phyloP scores from a whole-genome alignment of 192 early-diverging fungal genomes.

The Chytriomyces sp. region DNA sequence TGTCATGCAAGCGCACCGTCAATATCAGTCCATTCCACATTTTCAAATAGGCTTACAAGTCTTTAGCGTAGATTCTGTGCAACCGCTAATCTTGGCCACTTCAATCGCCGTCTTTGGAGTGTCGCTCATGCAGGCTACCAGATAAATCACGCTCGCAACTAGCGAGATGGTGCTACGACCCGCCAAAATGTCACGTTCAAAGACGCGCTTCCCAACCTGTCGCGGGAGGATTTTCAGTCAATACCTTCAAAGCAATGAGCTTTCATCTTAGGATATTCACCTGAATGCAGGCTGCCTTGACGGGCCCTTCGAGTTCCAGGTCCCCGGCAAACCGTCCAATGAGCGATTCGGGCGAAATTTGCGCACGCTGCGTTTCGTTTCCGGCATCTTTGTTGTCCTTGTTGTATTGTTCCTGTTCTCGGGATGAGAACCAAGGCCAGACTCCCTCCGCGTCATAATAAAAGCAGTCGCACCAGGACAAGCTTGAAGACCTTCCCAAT shows the following conservation, averaged over 20 bases:
- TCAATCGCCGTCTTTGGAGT: constrained; percentile 71
- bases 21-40: background rate
- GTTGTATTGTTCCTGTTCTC: constrained; percentile 7
- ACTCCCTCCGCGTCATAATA: too few relatives aligned
- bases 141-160: constrained; percentile 89
- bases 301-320: constrained; percentile 65
- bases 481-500: constrained; percentile 84
- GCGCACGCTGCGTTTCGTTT: constrained; percentile 48
- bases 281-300: constrained; percentile 72
- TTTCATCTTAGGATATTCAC: constrained; percentile 39
- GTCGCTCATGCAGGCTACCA: constrained; percentile 72
- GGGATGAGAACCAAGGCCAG: too few relatives aligned
- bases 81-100: constrained; percentile 83
- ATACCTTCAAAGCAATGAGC: background rate
- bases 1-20: background rate
- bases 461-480: constrained; percentile 43
- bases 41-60: constrained; percentile 42
- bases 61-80: constrained; percentile 93
- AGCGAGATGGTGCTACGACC: constrained; percentile 91
- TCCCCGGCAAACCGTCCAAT: constrained; percentile 78
- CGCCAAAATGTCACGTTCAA: constrained; percentile 80
- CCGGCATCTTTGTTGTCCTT: constrained; percentile 42
- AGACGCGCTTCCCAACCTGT: constrained; percentile 63
- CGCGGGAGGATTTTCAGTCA: background rate
- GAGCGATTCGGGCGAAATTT: constrained; percentile 26